Evolutionary conservation across 768 basidiomycete genomes (phyloP).

Genomic region (Symmetrospora coprosmae): DNA sequence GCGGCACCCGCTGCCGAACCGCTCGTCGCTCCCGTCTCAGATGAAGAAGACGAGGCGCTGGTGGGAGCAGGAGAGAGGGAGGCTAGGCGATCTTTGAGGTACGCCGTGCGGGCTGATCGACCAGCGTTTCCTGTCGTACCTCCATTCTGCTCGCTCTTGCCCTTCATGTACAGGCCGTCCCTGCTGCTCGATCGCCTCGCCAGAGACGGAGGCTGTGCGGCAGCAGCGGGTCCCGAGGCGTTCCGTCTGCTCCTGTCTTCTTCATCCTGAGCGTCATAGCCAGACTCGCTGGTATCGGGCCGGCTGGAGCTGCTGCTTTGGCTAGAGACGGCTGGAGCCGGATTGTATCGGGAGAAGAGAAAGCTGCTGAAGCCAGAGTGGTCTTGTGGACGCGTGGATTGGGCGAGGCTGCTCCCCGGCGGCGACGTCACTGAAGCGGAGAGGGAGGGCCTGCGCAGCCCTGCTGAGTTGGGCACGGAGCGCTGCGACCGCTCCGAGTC

Average conservation of each 20-base stretch:
- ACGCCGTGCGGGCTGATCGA: slow-evolving; percentile 5
- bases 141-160: not conserved
- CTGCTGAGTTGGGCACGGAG: not conserved
- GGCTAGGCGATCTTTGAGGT: not conserved
- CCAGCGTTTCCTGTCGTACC: not conserved
- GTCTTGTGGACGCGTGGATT: not conserved
- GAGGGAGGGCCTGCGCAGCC: not conserved
- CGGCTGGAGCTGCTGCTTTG: not conserved
- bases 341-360: slow-evolving; percentile 15
- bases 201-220: not conserved
- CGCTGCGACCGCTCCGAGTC: not conserved
- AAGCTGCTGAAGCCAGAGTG: slow-evolving; percentile 16
- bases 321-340: not conserved
- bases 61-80: not conserved
- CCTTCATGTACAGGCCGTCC: not conserved
- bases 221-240: not conserved
- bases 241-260: not conserved
- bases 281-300: slow-evolving; percentile 6
- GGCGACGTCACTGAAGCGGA: not conserved
- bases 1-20: not conserved
- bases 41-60: not conserved
- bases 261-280: slow-evolving; percentile 18
- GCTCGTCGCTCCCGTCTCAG: not conserved
- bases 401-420: not conserved
- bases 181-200: not conserved